Base-by-base conservation (phyloP, 2,329 filamentous ascomycete genomes). In the Rutstroemia sp. region DNA sequence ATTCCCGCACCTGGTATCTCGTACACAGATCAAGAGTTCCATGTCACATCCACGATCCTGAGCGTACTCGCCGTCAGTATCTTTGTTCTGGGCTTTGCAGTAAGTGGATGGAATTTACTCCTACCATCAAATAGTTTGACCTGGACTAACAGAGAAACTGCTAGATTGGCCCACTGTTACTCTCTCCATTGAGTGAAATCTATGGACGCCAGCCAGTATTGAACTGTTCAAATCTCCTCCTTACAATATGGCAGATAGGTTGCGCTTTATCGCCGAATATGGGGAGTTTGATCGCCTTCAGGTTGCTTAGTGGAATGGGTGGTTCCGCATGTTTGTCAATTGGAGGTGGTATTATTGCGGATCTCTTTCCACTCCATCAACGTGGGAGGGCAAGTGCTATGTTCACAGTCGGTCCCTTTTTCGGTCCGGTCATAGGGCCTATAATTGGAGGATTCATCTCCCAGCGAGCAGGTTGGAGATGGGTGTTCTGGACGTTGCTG, bases 241-340 rank as follows among this genome's bases (percentile, higher is more conserved):
- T 80, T 34, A 73, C 77, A 2, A 77, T 77, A 49, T 64, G 60
- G 41, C 62, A 52, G 1, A 55, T 62, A 19, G 52, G 49, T 30
- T 79, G 78, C 62, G 80, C 80, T 0, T 66, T 78, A 23, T 73
- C 77, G 0, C 74, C 75, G 0, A 73, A 71, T 14, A 65, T 79
- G n/a, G 69, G 66, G 10, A 66, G 75, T 44, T 71, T 86, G 37
- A 76, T 85, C 46, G 74, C 71, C 12, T 82, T 86, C 62, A 79
- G 84, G 1, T 79, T 87, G 61, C 62, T 87, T 3, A 77, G 79
- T 4, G 87, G 86, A 9, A 69, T 81, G 14, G 83, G 83, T 49
- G 86, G 85, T 72, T 9, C 77, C 16, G 52, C 56, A 14, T 81
- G 14, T 42, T 25, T 44, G 23, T 30, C 49, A 5, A 14, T 52